A percentile compares a stretch with the other conserved stretches of the same genome.
phyloP scores from a whole-genome alignment of 805 yeast species.

The Ogataea glucozyma region DNA sequence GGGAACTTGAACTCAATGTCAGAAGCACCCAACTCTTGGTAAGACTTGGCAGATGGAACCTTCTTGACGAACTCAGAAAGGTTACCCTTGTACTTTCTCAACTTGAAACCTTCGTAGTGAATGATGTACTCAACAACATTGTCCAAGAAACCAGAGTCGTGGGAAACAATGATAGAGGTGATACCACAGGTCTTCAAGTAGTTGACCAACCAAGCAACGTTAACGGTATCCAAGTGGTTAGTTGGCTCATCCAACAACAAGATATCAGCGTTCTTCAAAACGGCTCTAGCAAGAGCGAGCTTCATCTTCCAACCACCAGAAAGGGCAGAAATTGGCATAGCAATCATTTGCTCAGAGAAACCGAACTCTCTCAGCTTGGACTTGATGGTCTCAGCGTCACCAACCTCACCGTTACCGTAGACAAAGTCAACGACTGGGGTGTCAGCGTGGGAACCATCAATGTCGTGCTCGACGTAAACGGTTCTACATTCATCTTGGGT shows the following conservation, averaged over 20 bases:
- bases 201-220: constrained; percentile 99
- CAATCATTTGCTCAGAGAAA: constrained; percentile 91
- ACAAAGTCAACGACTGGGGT: constrained; percentile 93
- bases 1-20: constrained; percentile 97
- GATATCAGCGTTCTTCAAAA: constrained; percentile 96
- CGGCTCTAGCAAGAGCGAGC: constrained; percentile 99
- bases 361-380: constrained; percentile 84
- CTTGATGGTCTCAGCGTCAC: constrained; percentile 69
- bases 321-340: constrained; percentile 91
- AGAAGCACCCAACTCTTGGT: constrained; percentile 98
- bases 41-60: constrained; percentile 98
- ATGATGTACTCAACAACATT: constrained; percentile 96
- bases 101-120: constrained; percentile 99
- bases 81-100: constrained; percentile 99
- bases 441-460: constrained; percentile 97
- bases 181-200: constrained; percentile 98
- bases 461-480: constrained; percentile 99
- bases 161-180: constrained; percentile 97
- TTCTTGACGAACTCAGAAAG: constrained; percentile 97
- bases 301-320: constrained; percentile 99
- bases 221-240: constrained; percentile 99
- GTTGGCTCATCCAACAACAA: constrained; percentile 99
- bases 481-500: constrained; percentile 98
- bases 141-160: constrained; percentile 99
- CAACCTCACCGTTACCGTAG: constrained; percentile 75